Base-by-base conservation (phyloP, 345 rosid species). In the Carallia brachiata region DNA sequence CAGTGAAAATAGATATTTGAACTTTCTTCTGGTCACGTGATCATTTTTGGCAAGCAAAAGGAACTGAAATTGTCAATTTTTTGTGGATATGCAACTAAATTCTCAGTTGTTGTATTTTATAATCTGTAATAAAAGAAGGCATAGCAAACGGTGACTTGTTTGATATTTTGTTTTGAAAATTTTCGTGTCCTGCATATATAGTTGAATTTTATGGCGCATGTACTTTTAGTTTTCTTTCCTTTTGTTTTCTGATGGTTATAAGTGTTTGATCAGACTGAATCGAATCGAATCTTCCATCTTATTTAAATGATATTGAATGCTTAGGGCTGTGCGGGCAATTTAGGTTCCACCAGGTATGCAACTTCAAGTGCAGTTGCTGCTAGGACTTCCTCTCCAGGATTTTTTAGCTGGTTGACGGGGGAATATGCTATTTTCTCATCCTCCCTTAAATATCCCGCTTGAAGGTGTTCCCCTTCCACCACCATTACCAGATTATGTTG, bases 401-500 rank as follows among this genome's bases (percentile, higher is more conserved):
- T 84, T 44, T 86, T 92, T 57, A 81, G 92, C 73, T 87, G 91
- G 91, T 70, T 92, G 63, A 81, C 78, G 23, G 96, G 96, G 7
- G 91, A 79, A 4, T 67, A 72, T 3, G 68, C 85, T 52, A 69
- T 67, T 52, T 52, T 64, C 86, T 39, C 77, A 86, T 74, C 80
- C 91, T 70, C 77, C 93, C 34, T 64, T 94, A 69, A 82, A 84
- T 44, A 78, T 81, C 36, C 90, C 92, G 1, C 83, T 91, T 36
- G 76, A 78, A 17, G 90, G 91, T 1, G 78, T 91, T 44, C 71
- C 87, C 5, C 75, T 82, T 55, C 95, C 90, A 6, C 85, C 88
- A 0, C 34, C 85, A 0, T 73, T 91, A 1, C 82, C 95, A n/a
- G 97, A 90, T 77, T 79, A 70, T 44, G 81, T 87, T 1, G 87